Evolutionary conservation across 257 asterid species (phyloP), one percentile per base, ranked within the genome.

Genomic region (Nicotiana sylvestris): DNA sequence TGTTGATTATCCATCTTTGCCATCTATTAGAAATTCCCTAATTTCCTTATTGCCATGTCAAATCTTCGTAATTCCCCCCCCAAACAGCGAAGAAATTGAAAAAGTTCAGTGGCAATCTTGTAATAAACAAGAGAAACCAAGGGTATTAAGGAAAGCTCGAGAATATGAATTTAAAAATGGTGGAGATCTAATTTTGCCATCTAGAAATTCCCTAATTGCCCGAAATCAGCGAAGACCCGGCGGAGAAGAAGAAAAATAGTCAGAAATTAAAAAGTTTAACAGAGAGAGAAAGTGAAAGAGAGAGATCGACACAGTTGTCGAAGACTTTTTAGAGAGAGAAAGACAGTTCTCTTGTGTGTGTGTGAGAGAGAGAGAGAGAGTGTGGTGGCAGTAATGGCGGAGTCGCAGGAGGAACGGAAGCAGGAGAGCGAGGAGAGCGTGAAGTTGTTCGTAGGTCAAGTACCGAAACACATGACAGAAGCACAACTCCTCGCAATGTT

Each of bases 381-480:
- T 5, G 7, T 18, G 55, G 83, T 81, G 58, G 91, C 87, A 60
- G 81, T 82, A 90, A 94, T 94, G 98, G 98, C 97, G 96, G 98
- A 91, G 86, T 87, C 68, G 81, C 84, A 84, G 76, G 76, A 81
- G 82, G 61, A 69, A 43, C 80, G 60, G 83, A 60, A 74, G 79
- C 69, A 84, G 83, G 87, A 86, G 79, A 91, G 91, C 72, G 91
- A 86, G 25, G 98, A 94, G 84, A 90, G 98, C 88, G 98, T 96
- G 85, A 96, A 96, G 97, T 90, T 96, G 85, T 96, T 96, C 84
- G 98, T 93, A 5, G 99, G 99, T 72, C 99, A 96, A 88, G 98
- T 94, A 87, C 98, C 99, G 66, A 96, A 93, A 91, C 87, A 90
- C 82, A 92, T 92, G 98, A 89, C 90, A 86, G 98, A 96, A 89